Conservation (phyloP, 176 grass and related monocot species). For the Cenchrus fungigraminus region DNA sequence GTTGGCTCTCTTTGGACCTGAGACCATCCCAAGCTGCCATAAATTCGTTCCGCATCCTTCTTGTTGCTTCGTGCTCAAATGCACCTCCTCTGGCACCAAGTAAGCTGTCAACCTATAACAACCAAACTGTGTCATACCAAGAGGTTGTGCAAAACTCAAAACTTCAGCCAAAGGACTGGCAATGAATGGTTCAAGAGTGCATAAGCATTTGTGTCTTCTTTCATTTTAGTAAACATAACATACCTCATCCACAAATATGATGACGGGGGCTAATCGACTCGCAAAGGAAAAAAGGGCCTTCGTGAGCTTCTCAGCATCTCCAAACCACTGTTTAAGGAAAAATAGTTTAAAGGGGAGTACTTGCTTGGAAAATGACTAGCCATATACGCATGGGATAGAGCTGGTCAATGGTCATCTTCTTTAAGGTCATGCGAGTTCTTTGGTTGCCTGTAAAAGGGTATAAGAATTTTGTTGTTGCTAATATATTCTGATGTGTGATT, state of each 20-base stretch:
- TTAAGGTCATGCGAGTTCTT: constrained; percentile 16
- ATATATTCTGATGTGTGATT: not conserved
- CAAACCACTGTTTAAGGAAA: constrained; percentile 87
- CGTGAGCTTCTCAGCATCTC: constrained; percentile 96
- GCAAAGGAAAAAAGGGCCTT: constrained; percentile 99
- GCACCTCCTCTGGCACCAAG: constrained; percentile 93
- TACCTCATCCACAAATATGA: constrained; percentile 99
- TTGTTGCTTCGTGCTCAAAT: constrained; percentile 98
- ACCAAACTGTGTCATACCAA: constrained; percentile 17
- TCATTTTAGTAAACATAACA: constrained; percentile 40
- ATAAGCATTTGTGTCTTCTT: constrained; percentile 22
- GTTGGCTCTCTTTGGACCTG: constrained; percentile 87
- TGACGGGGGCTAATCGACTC: constrained; percentile 77
- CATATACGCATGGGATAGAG: constrained; percentile 8
- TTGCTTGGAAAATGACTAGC: constrained; percentile 38
- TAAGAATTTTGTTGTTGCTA: not conserved
- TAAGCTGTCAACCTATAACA: constrained; percentile 87
- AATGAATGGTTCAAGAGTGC: not conserved
- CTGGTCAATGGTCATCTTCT: constrained; percentile 16
- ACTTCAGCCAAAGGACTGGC: constrained; percentile 8
- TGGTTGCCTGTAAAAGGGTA: not conserved
- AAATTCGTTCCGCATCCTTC: constrained; percentile 96
- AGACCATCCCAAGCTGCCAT: constrained; percentile 99
- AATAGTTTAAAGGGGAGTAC: constrained; percentile 12
- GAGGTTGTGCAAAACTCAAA: not conserved